A percentile compares a stretch with the other conserved stretches of the same genome.
Evolutionary conservation across 2,329 filamentous ascomycete species (phyloP).

Genomic region (Paraconiothyrium brasiliense): DNA sequence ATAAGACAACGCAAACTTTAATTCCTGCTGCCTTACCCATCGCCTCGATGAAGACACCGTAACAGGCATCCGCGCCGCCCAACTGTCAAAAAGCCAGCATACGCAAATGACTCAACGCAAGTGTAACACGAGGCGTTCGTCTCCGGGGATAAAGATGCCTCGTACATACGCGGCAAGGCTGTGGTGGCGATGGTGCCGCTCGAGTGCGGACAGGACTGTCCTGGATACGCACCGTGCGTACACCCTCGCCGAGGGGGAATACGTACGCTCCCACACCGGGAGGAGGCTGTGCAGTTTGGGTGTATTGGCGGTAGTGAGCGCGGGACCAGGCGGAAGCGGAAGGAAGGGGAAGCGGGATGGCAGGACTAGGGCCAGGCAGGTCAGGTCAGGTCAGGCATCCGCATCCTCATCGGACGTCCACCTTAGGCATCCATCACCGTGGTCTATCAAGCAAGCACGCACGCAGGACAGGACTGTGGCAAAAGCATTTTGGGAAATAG

Average conservation of each 20-base stretch:
- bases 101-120: background rate
- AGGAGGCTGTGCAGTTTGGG: constrained; percentile 16
- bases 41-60: too few species aligned
- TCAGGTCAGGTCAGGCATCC: background rate
- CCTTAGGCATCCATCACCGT: constrained; percentile 2
- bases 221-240: background rate
- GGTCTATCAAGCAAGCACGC: background rate
- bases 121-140: background rate
- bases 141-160: constrained; percentile 6
- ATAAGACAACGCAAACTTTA: too few species aligned
- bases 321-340: background rate
- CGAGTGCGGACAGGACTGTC: background rate
- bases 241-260: background rate
- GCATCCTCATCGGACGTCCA: background rate
- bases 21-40: too few species aligned
- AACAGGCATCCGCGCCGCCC: too few species aligned
- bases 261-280: background rate
- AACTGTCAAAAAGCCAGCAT: too few species aligned
- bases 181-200: constrained; percentile 10
- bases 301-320: background rate
- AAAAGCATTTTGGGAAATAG: background rate
- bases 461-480: background rate
- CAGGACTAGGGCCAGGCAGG: too few species aligned
- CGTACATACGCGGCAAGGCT: constrained; percentile 4
- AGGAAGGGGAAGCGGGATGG: background rate